Percentiles rank a stretch among this genome's conserved stretches.
phyloP scores from a whole-genome alignment of 208 protist genomes.

The Lotmaria passim region DNA sequence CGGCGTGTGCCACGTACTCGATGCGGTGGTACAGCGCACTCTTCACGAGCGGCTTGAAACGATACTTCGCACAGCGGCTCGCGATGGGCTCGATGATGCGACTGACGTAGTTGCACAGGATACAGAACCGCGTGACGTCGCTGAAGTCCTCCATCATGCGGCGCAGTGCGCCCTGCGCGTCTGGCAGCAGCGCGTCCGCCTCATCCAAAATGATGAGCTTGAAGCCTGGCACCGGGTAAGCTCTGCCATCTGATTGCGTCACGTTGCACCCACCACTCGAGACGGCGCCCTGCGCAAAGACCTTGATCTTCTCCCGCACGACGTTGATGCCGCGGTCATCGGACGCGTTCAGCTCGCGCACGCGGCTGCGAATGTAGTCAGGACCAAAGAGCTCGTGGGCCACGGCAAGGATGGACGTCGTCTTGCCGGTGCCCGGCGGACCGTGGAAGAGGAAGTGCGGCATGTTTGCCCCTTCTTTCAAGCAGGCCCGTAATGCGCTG shows the following conservation, averaged over 20 bases:
- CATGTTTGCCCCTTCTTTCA: constrained; percentile 91
- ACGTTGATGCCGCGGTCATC: constrained; percentile 99
- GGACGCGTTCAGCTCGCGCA: constrained; percentile 99
- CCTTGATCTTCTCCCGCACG: constrained; percentile 98
- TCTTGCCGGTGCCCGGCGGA: constrained; percentile 99
- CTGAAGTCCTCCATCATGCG: constrained; percentile 99
- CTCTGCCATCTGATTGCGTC: constrained; percentile 83
- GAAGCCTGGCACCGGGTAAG: constrained; percentile 92
- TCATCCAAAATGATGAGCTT: constrained; percentile 99
- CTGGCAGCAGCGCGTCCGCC: constrained; percentile 98
- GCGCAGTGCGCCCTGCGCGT: constrained; percentile 98
- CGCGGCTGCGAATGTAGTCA: constrained; percentile 84
- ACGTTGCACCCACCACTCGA: constrained; percentile 53
- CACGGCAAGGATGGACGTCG: constrained; percentile 98
- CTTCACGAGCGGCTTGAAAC: constrained; percentile 96
- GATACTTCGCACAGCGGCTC: constrained; percentile 99
- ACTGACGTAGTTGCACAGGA: constrained; percentile 99
- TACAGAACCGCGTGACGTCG: constrained; percentile 99
- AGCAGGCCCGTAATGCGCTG: constrained; percentile 86
- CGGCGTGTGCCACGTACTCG: constrained; percentile 81
- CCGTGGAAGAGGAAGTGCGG: constrained; percentile 99
- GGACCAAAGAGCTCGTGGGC: constrained; percentile 97
- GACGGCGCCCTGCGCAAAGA: constrained; percentile 95
- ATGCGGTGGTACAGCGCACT: constrained; percentile 89
- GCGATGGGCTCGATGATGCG: constrained; percentile 99